Percentiles rank a stretch among this genome's conserved stretches.
phyloP scores from a whole-genome alignment of 495 filamentous ascomycete genomes.

The Trichoderma parareesei region DNA sequence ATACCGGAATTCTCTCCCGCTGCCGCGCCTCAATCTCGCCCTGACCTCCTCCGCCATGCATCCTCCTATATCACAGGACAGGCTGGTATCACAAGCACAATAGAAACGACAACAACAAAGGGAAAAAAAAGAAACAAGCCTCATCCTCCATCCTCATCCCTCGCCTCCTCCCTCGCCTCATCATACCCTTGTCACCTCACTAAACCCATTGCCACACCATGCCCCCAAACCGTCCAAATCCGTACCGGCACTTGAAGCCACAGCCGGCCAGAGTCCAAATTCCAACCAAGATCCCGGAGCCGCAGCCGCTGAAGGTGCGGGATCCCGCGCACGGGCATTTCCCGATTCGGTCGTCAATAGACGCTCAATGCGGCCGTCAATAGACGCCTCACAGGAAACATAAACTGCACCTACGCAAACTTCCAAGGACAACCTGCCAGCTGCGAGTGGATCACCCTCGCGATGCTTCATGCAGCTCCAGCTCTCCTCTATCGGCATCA shows the following conservation, averaged over 20 bases:
- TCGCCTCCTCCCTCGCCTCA: too few relatives aligned
- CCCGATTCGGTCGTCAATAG: neutral
- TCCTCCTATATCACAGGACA: too few relatives aligned
- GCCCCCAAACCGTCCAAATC: neutral
- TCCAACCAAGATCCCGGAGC: neutral
- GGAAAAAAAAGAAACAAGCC: neutral
- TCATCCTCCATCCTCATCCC: too few relatives aligned
- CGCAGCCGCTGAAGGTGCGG: slow-evolving; percentile 4
- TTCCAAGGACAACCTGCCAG: neutral
- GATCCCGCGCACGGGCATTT: neutral
- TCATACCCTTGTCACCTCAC: neutral
- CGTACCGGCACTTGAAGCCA: neutral
- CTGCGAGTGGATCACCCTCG: neutral
- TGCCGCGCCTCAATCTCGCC: too few relatives aligned
- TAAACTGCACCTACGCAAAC: neutral
- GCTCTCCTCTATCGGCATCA: too few relatives aligned
- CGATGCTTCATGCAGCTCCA: neutral
- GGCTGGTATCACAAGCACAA: neutral
- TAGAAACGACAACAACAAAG: too few relatives aligned
- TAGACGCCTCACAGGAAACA: neutral
- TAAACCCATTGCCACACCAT: neutral
- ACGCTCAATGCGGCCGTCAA: neutral
- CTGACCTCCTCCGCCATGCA: too few relatives aligned
- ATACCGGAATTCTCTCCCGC: too few relatives aligned
- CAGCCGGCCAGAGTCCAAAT: neutral